Evolutionary conservation across 2,329 filamentous ascomycete species (phyloP), one percentile per base, ranked within the genome.

Genomic region (Fragosphaeria purpurea): DNA sequence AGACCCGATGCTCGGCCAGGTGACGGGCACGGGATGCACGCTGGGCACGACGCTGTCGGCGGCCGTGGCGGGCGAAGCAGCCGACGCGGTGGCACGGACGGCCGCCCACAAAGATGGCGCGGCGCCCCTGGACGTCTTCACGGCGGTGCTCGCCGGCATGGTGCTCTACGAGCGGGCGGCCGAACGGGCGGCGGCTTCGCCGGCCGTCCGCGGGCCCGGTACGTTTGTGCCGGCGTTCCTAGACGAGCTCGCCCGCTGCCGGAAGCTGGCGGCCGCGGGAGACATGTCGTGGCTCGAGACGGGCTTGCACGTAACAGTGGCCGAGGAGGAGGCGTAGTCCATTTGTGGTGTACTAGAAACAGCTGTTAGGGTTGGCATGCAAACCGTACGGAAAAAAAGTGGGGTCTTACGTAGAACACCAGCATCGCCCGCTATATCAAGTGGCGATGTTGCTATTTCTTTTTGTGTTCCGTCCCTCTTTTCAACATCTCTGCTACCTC

Each of bases 171-270:
- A 93, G 63, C 69, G 80, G 30, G 80, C 81, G 1, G 86, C 88
- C 0, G 84, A 91, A 68, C 67, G 70, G 47, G 80, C 82, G 1
- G 86, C 86, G 0, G 77, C 78, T 60, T 71, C 80, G 48, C 52
- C 43, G 65, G 75, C 82, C 55, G 87, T 93, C 4, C 74, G 72
- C 52, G 91, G 91, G 0, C 89, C 91, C 0, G 91, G 91, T 0
- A 88, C 82, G 1, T 96, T 96, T 70, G 82, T 94, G 10, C 85
- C 88, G 0, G 83, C 83, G 0, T 90, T 96, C 61, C 69, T 96
- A 41, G 91, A 97, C 59, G 85, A 79, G 66, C 60, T 84, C 55
- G 75, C 58, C 63, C 63, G 31, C 59, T 80, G 62, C 51, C 56
- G 53, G 10, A 40, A 43, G 32, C 22, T 44, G 6, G 52, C 53